phyloP scores from a whole-genome alignment of 202 grass and related monocot genomes.

The Saccharum hybrid region DNA sequence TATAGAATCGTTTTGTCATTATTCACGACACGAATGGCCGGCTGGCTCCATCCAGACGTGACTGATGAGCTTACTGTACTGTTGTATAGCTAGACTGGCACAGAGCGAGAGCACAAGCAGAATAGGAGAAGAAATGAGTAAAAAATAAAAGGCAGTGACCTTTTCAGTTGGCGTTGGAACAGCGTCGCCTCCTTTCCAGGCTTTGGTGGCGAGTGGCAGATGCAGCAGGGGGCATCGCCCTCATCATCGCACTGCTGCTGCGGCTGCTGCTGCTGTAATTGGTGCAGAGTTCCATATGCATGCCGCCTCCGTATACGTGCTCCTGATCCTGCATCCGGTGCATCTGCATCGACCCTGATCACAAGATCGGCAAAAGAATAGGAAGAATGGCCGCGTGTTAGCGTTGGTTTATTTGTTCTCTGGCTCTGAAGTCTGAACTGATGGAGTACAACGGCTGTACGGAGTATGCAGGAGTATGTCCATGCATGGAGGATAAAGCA shows the following conservation, averaged over 20 bases:
- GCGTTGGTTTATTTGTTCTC: too few species aligned
- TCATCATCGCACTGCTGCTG: conserved; percentile 40
- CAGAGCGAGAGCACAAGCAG: too few species aligned
- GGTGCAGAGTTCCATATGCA: conserved; percentile 39
- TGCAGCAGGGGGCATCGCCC: conserved; percentile 18
- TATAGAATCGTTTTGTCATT: conserved; percentile 30
- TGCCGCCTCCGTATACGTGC: conserved; percentile 33
- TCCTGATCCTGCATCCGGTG: conserved; percentile 36
- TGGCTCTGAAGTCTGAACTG: too few species aligned
- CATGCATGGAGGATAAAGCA: too few species aligned
- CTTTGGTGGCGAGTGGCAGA: conserved; percentile 45
- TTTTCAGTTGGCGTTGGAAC: conserved; percentile 54
- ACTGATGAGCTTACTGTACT: conserved; percentile 7
- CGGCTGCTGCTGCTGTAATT: neutral
- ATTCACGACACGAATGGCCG: neutral
- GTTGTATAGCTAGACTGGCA: too few species aligned
- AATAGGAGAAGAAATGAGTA: conserved; percentile 2
- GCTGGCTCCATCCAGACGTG: conserved; percentile 16
- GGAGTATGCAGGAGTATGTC: too few species aligned
- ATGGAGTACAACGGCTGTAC: too few species aligned
- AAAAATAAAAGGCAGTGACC: conserved; percentile 53
- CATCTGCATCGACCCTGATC: too few species aligned
- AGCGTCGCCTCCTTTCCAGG: conserved; percentile 43
- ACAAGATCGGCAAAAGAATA: too few species aligned
- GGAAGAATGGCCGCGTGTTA: too few species aligned